These are phyloP conservation scores for Solanum arcanum DNA, from an alignment of 257 asterid species.

Conservation along the genomic window DNA sequence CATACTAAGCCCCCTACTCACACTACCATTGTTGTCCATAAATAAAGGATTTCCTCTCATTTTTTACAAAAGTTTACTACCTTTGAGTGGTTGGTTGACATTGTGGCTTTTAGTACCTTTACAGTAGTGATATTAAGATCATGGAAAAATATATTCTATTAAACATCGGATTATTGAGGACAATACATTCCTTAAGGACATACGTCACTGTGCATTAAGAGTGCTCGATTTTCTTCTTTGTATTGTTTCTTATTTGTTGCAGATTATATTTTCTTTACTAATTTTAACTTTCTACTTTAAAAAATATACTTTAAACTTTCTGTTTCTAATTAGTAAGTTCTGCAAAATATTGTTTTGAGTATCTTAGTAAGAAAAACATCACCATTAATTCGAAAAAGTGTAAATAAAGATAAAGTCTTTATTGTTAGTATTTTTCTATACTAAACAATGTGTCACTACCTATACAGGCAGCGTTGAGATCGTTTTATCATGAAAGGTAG, in stretches of 20 bases:
- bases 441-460: neutral
- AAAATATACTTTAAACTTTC: no score
- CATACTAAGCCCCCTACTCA: neutral
- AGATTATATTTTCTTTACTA: no score
- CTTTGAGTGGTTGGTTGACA: neutral
- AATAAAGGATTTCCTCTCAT: neutral
- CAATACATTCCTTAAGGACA: no score
- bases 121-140: no score
- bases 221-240: no score
- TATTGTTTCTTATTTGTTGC: no score
- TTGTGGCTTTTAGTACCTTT: no score
- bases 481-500: neutral
- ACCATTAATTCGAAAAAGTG: neutral
- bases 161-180: no score
- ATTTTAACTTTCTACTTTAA: no score
- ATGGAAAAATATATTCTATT: no score
- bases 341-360: neutral
- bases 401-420: neutral
- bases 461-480: neutral
- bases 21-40: neutral
- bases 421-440: neutral
- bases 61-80: neutral
- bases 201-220: no score
- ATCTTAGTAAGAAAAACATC: neutral
- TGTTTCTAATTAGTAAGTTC: neutral